Conservation (phyloP, 495 filamentous ascomycete species). For the Neurospora sp. region DNA sequence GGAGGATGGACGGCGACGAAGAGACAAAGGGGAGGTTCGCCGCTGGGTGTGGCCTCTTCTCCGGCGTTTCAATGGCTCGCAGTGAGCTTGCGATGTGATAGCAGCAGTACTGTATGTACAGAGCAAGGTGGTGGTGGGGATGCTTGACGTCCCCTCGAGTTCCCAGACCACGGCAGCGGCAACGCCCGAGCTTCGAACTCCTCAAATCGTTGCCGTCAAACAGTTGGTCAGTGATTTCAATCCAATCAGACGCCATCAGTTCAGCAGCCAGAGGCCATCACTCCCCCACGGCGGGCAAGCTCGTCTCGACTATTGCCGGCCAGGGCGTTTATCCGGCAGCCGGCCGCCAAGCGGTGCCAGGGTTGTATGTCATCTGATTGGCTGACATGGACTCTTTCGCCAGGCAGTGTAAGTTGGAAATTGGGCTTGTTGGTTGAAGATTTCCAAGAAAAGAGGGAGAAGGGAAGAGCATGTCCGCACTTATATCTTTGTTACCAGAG, state of each 20-base stretch:
- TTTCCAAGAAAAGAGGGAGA: background rate
- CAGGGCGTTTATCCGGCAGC: conserved; percentile 13
- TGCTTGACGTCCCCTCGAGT: conserved; percentile 9
- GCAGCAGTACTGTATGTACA: background rate
- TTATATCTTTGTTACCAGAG: background rate
- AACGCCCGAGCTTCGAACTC: background rate
- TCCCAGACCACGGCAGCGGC: background rate
- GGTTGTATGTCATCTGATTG: conserved; percentile 4
- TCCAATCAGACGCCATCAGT: background rate
- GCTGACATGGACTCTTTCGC: background rate
- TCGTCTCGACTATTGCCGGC: background rate
- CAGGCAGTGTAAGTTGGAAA: background rate
- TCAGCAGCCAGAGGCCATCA: background rate
- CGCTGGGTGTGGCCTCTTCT: conserved; percentile 15
- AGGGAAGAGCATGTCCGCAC: background rate
- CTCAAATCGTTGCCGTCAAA: background rate
- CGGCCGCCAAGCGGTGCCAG: background rate
- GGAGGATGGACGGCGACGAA: background rate
- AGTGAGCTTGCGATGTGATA: conserved; percentile 9
- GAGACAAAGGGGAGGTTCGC: background rate
- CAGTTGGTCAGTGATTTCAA: background rate
- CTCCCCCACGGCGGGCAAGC: background rate
- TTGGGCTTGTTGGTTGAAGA: background rate
- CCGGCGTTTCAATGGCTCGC: conserved; percentile 15
- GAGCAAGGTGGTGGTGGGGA: conserved; percentile 1